Evolutionary conservation across 306 rosid genomes (phyloP), one percentile per base, ranked within the genome.

Genomic region (Casuarina cunninghamiana): DNA sequence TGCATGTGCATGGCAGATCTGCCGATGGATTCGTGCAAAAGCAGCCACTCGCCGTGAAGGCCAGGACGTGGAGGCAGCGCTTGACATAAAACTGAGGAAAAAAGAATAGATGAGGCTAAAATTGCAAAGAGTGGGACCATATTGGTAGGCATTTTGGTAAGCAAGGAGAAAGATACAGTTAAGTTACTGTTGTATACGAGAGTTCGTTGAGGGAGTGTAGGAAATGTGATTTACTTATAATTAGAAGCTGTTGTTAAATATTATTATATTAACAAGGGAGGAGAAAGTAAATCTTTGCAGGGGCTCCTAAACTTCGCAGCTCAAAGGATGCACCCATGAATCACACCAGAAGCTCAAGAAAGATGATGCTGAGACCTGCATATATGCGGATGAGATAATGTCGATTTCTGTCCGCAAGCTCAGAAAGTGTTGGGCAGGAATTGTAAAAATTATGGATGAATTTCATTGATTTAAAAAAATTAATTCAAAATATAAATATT

Each of bases 1-100:
- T 91, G 98, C 96, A 93, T 91, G 92, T 93, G 98, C 96, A 91
- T 91, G 43, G 98, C 89, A 0, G 97, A 90, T 60, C 91, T 82
- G 15, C 97, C 98, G 4, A 88, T 82, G 85, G 75, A 88, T 3
- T 65, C 13, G 13, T 88, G 92, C 78, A 93, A 53, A 5, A 93
- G 80, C 11, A 66, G 17, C 98, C 98, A 93, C 71, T 80, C 51
- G 4, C 98, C 98, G 58, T 67, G n/a, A 53, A 71, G 58, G 37
- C 72, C 62, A 16, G 58, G 55, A 19, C 11, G 12, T 55, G 61
- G 32, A 35, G 37, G 11, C 17, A 55, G 55, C 10, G 54, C 9
- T 63, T 83, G 86, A 66, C 72, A 62, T 42, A 60, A 55, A 17
- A 55, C 74, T 39, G 9, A 42, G 19, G 44, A 48, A 69, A 46